These are phyloP conservation scores for Firmiana major DNA, from an alignment of 345 rosid species.

Conservation along the genomic window DNA sequence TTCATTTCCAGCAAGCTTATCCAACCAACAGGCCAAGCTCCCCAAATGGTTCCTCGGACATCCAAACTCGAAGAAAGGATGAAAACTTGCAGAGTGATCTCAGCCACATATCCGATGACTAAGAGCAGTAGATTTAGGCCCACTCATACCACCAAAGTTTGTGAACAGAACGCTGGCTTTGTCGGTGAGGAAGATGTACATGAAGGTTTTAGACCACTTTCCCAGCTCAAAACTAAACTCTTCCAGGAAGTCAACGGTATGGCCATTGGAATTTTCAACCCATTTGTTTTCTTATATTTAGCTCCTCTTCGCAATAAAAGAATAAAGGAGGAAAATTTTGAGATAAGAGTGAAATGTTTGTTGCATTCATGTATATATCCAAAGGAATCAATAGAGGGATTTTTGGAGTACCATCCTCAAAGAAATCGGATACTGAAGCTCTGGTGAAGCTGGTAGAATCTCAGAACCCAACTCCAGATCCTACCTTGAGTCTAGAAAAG, in stretches of 20 bases:
- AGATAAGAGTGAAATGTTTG: neutral
- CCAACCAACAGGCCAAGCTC: conserved; percentile 19
- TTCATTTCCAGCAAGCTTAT: conserved; percentile 22
- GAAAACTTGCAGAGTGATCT: conserved; percentile 17
- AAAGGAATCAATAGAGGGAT: conserved; percentile 79
- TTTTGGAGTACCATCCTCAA: conserved; percentile 65
- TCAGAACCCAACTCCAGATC: conserved; percentile 78
- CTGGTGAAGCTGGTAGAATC: conserved; percentile 62
- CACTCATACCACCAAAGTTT: neutral
- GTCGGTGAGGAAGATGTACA: neutral
- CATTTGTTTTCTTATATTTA: neutral
- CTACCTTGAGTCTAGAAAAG: conserved; percentile 58
- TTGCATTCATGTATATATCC: neutral
- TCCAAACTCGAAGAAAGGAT: conserved; percentile 6
- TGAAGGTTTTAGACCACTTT: neutral
- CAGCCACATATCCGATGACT: conserved; percentile 16
- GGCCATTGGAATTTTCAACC: neutral
- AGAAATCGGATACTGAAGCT: conserved; percentile 56
- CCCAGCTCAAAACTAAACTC: conserved; percentile 50
- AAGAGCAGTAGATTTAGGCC: neutral
- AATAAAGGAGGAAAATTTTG: neutral
- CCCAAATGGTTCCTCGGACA: conserved; percentile 14
- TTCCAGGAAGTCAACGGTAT: conserved; percentile 45
- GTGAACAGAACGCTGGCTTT: conserved; percentile 1
- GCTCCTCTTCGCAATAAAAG: neutral